Evolutionary conservation across 768 basidiomycete species (phyloP).

Genomic region (Rhodotorula sphaerocarpa): DNA sequence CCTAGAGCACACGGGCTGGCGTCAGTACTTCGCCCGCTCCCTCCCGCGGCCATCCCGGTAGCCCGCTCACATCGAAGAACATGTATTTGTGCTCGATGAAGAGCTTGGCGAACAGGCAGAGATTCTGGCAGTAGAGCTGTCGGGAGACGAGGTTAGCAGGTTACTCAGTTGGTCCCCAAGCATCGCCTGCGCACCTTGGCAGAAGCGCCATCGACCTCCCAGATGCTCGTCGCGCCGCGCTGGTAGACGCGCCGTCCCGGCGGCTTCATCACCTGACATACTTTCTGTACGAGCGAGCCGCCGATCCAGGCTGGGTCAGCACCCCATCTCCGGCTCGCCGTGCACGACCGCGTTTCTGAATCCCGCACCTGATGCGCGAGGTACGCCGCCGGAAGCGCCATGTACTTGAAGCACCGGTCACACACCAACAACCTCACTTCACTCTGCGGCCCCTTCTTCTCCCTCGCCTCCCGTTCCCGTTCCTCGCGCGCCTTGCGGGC

Average conservation of each 20-base stretch:
- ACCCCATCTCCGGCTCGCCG: not conserved
- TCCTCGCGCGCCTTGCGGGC: conserved; percentile 17
- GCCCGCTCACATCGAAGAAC: conserved; percentile 74
- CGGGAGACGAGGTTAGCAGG: not conserved
- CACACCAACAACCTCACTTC: conserved; percentile 62
- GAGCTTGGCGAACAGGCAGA: conserved; percentile 92
- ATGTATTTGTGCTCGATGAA: conserved; percentile 97
- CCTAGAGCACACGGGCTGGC: conserved; percentile 24
- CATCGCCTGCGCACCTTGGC: conserved; percentile 58
- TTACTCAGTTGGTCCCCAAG: not conserved
- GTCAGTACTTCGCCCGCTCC: too few species aligned
- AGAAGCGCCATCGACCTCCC: conserved; percentile 85
- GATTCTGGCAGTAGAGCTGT: conserved; percentile 91
- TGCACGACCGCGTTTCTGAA: not conserved
- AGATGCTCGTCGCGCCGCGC: conserved; percentile 77
- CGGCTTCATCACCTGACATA: conserved; percentile 61
- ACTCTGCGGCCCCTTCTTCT: not conserved
- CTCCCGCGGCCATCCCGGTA: too few species aligned
- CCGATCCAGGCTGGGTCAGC: not conserved
- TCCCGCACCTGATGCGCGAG: conserved; percentile 54
- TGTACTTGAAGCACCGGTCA: conserved; percentile 94
- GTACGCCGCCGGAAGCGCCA: conserved; percentile 65
- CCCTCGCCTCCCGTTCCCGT: not conserved
- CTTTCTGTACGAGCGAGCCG: conserved; percentile 53
- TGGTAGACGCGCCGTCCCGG: conserved; percentile 88